Evolutionary conservation across 2,329 filamentous ascomycete genomes (phyloP).

Genomic region (Arthrobotrys pseudoclavata): DNA sequence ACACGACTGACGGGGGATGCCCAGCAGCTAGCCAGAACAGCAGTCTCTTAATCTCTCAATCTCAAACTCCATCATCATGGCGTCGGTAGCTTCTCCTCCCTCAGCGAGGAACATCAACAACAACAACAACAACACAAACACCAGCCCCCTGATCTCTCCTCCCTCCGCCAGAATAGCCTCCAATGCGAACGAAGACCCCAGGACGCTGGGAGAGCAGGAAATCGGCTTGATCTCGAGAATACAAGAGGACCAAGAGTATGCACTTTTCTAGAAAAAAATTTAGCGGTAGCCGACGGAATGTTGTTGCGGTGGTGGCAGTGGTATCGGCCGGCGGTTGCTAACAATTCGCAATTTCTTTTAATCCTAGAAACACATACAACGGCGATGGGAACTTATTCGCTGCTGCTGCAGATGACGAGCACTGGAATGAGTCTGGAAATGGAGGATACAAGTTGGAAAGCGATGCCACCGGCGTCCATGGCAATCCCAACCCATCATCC

Average conservation of each 20-base stretch:
- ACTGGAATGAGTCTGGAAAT: constrained; percentile 45
- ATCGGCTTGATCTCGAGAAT: constrained; percentile 56
- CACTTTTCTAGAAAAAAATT: not conserved
- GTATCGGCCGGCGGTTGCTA: constrained; percentile 14
- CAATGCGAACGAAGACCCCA: constrained; percentile 47
- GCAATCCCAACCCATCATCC: constrained; percentile 5
- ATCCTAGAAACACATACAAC: constrained; percentile 53
- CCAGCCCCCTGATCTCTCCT: constrained; percentile 37
- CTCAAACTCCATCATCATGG: constrained; percentile 24
- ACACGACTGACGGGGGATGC: not conserved
- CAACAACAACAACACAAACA: constrained; percentile 48
- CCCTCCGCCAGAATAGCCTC: not conserved
- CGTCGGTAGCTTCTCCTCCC: constrained; percentile 40
- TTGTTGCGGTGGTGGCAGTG: not conserved
- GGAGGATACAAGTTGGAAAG: constrained; percentile 51
- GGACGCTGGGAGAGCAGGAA: constrained; percentile 52
- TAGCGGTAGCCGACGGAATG: constrained; percentile 11
- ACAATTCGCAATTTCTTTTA: constrained; percentile 18
- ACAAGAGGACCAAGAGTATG: constrained; percentile 54
- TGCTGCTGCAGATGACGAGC: constrained; percentile 36
- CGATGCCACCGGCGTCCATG: constrained; percentile 5
- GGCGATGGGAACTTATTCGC: constrained; percentile 44
- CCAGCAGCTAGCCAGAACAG: not conserved
- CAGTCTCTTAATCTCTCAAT: not conserved
- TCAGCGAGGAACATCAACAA: constrained; percentile 45